Base-by-base conservation (phyloP, 2,329 filamentous ascomycete species). In the Grosmannia huntii region DNA sequence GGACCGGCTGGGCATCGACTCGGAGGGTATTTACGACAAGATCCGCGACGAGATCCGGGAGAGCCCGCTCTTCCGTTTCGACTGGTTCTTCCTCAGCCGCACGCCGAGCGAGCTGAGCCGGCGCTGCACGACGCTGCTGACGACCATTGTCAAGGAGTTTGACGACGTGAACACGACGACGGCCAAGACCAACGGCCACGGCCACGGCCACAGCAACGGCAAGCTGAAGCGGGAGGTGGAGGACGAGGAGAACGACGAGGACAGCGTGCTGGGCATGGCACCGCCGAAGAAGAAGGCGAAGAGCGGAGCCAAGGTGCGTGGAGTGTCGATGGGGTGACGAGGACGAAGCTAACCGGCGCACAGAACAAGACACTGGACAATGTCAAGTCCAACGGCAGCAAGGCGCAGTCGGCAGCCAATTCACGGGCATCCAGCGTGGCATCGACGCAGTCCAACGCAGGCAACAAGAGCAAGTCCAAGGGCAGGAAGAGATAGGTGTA, bases 11-110 rank as follows among this genome's bases (percentile, higher is more conserved):
- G 94, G 95, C 7, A 85, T 99, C 41, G 95, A 99, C 68, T 87
- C 87, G 1, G 92, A 97, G 66, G 83, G 83, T 38, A 81, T 99
- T 62, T 95, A 94, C 70, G 94, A 99, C 66, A 86, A 85, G 70
- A 96, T 99, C 68, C 86, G 94, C n/a, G 92, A 97, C 63, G 94
- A 97, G 69, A 96, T 99, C 64, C 87, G 91, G 38, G 90, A 96
- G 64, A 92, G 87, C 59, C 91, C 94, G 11, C 77, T 99, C 4
- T 99, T 99, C 80, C 85, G 94, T 46, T 99, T 99, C 67, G 94
- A 99, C 70, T 99, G 95, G 95, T 99, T 99, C 76, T 96, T 99
- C 78, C 80, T 99, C 48, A 95, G 89, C 70, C 84, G 94, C 52
- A 99, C 92, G 4, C 90, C 94, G 0, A 85, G 91, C 55, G 94